phyloP scores from a whole-genome alignment of 106 monocot genomes.

The Vanilla planifolia region DNA sequence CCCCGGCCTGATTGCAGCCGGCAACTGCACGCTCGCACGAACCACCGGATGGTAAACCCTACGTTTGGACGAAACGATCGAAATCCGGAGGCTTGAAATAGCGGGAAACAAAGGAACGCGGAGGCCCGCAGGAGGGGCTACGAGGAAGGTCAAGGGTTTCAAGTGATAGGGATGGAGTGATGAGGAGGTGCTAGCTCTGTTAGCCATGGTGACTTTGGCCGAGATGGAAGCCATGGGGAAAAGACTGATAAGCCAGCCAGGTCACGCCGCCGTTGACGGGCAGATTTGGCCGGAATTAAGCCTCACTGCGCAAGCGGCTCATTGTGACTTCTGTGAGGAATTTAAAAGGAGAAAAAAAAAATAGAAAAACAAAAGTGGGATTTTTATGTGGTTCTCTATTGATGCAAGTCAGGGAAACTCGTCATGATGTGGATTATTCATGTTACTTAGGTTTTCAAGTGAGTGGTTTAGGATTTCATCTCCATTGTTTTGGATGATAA shows the following conservation, averaged over 20 bases:
- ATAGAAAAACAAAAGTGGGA: too few relatives aligned
- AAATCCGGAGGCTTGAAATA: slow-evolving; percentile 10
- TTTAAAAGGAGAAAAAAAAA: too few relatives aligned
- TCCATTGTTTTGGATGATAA: too few relatives aligned
- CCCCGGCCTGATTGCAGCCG: slow-evolving; percentile 42
- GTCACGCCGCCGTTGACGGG: too few relatives aligned
- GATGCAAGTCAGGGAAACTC: too few relatives aligned
- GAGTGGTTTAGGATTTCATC: too few relatives aligned
- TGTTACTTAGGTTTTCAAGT: too few relatives aligned
- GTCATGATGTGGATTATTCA: too few relatives aligned
- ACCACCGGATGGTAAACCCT: slow-evolving; percentile 14
- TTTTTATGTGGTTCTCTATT: too few relatives aligned
- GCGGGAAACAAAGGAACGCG: not conserved
- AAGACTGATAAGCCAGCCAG: slow-evolving; percentile 10
- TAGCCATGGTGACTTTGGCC: slow-evolving; percentile 12
- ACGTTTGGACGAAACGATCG: slow-evolving; percentile 3
- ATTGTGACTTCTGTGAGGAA: too few relatives aligned
- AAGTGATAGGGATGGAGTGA: slow-evolving; percentile 12
- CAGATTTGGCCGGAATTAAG: too few relatives aligned
- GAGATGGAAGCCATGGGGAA: slow-evolving; percentile 39
- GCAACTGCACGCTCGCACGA: slow-evolving; percentile 42
- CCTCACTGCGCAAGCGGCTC: too few relatives aligned
- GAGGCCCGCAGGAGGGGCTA: not conserved
- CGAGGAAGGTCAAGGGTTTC: slow-evolving; percentile 13
- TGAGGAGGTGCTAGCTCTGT: not conserved